A percentile compares a stretch with the other conserved stretches of the same genome.
phyloP scores from a whole-genome alignment of 305 asterid genomes.

The Fraxinus floribunda region DNA sequence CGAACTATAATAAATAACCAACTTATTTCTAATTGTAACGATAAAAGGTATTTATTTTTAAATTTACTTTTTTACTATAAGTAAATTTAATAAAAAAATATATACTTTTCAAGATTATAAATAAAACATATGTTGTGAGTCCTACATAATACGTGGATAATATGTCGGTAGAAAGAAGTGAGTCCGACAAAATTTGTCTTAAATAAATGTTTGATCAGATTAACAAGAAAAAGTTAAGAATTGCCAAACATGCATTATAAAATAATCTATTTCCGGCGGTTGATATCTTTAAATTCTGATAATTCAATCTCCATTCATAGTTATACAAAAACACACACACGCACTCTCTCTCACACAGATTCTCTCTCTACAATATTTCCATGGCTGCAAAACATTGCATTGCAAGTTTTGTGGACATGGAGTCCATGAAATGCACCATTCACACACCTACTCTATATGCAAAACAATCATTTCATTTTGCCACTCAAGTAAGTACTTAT shows the following conservation, averaged over 20 bases:
- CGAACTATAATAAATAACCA: background rate
- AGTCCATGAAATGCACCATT: conserved; percentile 35
- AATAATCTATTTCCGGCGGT: background rate
- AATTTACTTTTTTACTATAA: background rate
- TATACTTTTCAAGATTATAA: background rate
- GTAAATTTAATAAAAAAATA: background rate
- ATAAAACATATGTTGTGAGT: background rate
- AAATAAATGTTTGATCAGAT: background rate
- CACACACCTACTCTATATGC: conserved; percentile 40
- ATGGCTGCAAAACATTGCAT: conserved; percentile 45
- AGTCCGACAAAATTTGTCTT: no score
- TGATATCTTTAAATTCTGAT: background rate
- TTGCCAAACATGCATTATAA: background rate
- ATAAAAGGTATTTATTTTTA: background rate
- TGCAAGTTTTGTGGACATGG: conserved; percentile 43
- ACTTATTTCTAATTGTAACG: background rate
- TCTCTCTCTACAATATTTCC: background rate
- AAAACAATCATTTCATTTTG: conserved; percentile 39
- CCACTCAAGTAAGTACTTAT: conserved; percentile 40
- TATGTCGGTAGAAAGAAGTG: background rate
- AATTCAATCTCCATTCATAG: background rate
- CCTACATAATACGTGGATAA: background rate
- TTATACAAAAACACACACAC: conserved; percentile 1
- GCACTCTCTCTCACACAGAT: background rate
- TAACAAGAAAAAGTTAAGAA: no score